Percentiles rank a stretch among this genome's conserved stretches.
Conservation (phyloP, 129 eudicot species). For the Pulicaria dysenterica region DNA sequence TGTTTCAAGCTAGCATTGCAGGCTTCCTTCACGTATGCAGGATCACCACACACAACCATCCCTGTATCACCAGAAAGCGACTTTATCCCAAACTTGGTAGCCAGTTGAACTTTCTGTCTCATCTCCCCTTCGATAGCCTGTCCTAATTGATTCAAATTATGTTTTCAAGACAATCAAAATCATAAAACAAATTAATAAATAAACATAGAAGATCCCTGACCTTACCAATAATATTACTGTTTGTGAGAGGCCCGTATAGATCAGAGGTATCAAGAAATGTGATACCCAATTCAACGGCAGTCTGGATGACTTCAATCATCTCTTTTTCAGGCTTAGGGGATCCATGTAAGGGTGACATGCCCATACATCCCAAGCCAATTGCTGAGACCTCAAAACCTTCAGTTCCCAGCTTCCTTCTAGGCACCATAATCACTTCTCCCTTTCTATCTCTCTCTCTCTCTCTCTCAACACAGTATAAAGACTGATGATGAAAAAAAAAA, state of each 20-base stretch:
- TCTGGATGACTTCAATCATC: conserved; percentile 47
- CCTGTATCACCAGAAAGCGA: conserved; percentile 39
- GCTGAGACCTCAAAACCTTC: conserved; percentile 57
- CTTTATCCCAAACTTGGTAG: conserved; percentile 51
- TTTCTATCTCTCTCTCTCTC: neutral
- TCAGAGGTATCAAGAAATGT: conserved; percentile 60
- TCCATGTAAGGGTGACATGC: conserved; percentile 41
- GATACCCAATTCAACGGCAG: conserved; percentile 49
- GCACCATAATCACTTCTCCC: conserved; percentile 24
- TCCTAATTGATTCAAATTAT: no score
- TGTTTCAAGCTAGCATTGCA: conserved; percentile 60
- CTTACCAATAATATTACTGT: conserved; percentile 44
- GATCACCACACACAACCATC: conserved; percentile 46
- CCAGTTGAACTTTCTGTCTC: conserved; percentile 52
- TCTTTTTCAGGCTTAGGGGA: conserved; percentile 46
- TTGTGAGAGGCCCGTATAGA: conserved; percentile 52
- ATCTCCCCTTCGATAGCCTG: conserved; percentile 53
- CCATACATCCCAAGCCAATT: conserved; percentile 63
- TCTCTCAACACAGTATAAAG: neutral
- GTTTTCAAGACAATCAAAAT: neutral
- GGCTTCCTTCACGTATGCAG: conserved; percentile 49
- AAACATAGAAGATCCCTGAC: conserved; percentile 19
- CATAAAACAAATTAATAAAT: neutral
- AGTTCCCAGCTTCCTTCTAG: conserved; percentile 55
- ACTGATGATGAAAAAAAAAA: neutral